These are phyloP conservation scores for Gonapodya sp. DNA, from an alignment of 192 early-diverging fungal genomes.

Conservation along the genomic window DNA sequence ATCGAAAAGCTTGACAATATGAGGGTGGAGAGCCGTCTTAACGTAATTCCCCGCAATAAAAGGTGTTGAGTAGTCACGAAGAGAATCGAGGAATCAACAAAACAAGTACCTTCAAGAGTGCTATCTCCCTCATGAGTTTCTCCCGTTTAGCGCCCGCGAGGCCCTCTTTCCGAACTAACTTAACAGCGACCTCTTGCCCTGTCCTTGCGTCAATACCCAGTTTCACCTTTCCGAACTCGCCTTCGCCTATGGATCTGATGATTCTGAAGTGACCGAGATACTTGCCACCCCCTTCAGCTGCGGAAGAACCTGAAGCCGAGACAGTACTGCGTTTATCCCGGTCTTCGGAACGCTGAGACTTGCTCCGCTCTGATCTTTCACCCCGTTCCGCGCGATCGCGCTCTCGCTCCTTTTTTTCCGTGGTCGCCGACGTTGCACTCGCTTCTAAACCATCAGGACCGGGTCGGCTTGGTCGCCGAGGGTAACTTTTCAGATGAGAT, in stretches of 20 bases:
- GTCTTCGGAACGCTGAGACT: not conserved
- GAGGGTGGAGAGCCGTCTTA: slow-evolving; percentile 77
- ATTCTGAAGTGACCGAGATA: slow-evolving; percentile 15
- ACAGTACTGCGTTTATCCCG: not conserved
- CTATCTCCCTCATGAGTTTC: slow-evolving; percentile 92
- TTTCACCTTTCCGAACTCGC: slow-evolving; percentile 19
- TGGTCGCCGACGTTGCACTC: not conserved
- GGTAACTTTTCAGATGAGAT: not conserved
- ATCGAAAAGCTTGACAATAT: slow-evolving; percentile 87
- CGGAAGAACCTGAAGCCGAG: not conserved
- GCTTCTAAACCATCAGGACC: not conserved
- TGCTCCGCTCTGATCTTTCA: not conserved
- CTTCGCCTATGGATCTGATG: slow-evolving; percentile 15
- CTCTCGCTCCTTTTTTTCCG: not conserved
- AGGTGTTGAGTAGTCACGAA: slow-evolving; percentile 2
- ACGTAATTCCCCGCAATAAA: no score
- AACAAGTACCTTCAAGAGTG: slow-evolving; percentile 70
- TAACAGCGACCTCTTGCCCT: slow-evolving; percentile 70
- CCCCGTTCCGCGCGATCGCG: not conserved
- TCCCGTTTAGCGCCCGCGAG: slow-evolving; percentile 68
- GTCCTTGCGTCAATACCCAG: slow-evolving; percentile 5
- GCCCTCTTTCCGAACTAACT: slow-evolving; percentile 86
- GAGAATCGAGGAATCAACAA: not conserved
- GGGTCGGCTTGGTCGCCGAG: slow-evolving; percentile 1
- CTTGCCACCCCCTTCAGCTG: not conserved